These are phyloP conservation scores for Penicillium cinerascens DNA, from an alignment of 495 filamentous ascomycete species.

Conservation along the genomic window DNA sequence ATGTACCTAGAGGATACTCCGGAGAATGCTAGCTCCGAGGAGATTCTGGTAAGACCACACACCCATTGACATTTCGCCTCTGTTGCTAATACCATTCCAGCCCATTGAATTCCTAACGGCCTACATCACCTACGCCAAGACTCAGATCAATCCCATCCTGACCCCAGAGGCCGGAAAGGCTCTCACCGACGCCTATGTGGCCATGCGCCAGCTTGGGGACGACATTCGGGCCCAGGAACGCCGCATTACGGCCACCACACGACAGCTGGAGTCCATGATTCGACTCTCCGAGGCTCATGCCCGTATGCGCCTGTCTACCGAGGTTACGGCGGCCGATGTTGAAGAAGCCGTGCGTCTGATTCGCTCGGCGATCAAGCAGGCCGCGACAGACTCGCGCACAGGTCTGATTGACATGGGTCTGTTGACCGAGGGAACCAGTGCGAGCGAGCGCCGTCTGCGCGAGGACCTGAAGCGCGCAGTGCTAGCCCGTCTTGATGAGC, in stretches of 20 bases:
- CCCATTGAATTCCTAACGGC: constrained; percentile 92
- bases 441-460: constrained; percentile 73
- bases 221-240: constrained; percentile 91
- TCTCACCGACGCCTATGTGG: constrained; percentile 84
- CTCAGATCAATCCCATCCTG: constrained; percentile 77
- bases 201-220: constrained; percentile 92
- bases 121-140: constrained; percentile 96
- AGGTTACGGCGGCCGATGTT: constrained; percentile 80
- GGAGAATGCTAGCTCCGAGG: constrained; percentile 69
- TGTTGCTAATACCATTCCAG: constrained; percentile 33
- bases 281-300: constrained; percentile 94
- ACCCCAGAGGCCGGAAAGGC: constrained; percentile 71
- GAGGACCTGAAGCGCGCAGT: constrained; percentile 82
- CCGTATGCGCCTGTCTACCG: constrained; percentile 81
- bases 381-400: constrained; percentile 85
- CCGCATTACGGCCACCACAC: constrained; percentile 94
- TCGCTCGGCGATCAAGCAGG: constrained; percentile 90
- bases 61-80: constrained; percentile 7
- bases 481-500: constrained; percentile 70
- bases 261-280: constrained; percentile 96
- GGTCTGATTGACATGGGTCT: constrained; percentile 96
- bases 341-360: constrained; percentile 89
- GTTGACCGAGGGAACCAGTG: constrained; percentile 85
- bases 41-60: constrained; percentile 68
- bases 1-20: constrained; percentile 97